phyloP scores from a whole-genome alignment of 2,329 filamentous ascomycete genomes.

The Cladophialophora chaetospira region DNA sequence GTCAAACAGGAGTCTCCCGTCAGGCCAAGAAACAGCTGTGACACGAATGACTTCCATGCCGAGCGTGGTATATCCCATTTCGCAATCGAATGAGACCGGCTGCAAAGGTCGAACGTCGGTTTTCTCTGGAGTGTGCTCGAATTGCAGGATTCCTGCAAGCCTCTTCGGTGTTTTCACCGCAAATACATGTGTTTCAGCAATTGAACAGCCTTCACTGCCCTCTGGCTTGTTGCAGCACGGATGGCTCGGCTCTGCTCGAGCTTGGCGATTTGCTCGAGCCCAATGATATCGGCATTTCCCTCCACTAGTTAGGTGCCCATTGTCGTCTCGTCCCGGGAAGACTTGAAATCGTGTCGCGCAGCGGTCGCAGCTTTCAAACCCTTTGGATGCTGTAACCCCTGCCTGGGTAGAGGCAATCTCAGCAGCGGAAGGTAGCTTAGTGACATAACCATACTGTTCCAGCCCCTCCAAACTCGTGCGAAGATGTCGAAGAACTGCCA shows the following conservation, averaged over 20 bases:
- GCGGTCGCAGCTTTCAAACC: slow-evolving; percentile 87
- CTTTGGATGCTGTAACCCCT: slow-evolving; percentile 67
- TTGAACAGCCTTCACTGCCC: slow-evolving; percentile 74
- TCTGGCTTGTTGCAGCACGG: slow-evolving; percentile 76
- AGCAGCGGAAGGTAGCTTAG: slow-evolving; percentile 62
- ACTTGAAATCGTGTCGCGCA: slow-evolving; percentile 87
- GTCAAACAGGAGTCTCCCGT: slow-evolving; percentile 73
- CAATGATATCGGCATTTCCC: slow-evolving; percentile 81
- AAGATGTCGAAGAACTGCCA: slow-evolving; percentile 63
- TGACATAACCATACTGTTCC: slow-evolving; percentile 74
- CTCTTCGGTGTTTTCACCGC: slow-evolving; percentile 76
- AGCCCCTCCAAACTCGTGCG: slow-evolving; percentile 66
- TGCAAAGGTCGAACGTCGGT: slow-evolving; percentile 7
- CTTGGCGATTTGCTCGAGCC: slow-evolving; percentile 65
- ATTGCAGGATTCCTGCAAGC: slow-evolving; percentile 77
- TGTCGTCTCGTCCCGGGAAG: slow-evolving; percentile 78
- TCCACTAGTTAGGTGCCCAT: slow-evolving; percentile 74
- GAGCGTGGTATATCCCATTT: slow-evolving; percentile 92
- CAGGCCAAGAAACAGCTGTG: slow-evolving; percentile 85
- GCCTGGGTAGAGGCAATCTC: slow-evolving; percentile 68
- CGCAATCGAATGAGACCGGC: slow-evolving; percentile 82
- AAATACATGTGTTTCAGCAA: slow-evolving; percentile 76
- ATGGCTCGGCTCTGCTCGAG: slow-evolving; percentile 64
- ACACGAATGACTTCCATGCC: slow-evolving; percentile 88
- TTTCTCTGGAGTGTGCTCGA: slow-evolving; percentile 73